phyloP scores from a whole-genome alignment of 75 land plant genomes.

The Selaginella tamariscina region DNA sequence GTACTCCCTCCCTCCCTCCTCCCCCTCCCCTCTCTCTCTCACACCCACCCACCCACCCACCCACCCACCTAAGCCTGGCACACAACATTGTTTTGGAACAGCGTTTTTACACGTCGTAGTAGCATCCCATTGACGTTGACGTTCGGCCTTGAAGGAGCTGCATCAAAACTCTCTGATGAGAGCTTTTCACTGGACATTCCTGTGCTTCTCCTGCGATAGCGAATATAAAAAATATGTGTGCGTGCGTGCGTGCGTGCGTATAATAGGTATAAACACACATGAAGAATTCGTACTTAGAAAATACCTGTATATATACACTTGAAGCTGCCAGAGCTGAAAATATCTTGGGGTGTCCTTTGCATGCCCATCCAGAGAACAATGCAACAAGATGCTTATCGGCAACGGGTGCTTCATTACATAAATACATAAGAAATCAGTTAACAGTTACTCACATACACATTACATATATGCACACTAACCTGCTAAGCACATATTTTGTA shows the following conservation, averaged over 20 bases:
- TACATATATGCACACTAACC: slow-evolving; percentile 24
- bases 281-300: too few species aligned
- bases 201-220: not conserved
- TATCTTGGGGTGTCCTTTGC: slow-evolving; percentile 29
- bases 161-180: not conserved
- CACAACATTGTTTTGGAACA: not conserved
- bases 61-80: not conserved
- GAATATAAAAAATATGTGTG: too few species aligned
- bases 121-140: not conserved
- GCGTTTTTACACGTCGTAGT: not conserved
- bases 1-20: too few species aligned
- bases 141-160: not conserved
- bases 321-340: slow-evolving; percentile 18
- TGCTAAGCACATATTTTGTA: slow-evolving; percentile 66
- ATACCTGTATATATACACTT: slow-evolving; percentile 21
- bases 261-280: too few species aligned
- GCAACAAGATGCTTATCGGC: slow-evolving; percentile 31
- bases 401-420: slow-evolving; percentile 23
- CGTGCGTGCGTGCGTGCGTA: too few species aligned
- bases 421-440: not conserved
- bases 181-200: not conserved
- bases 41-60: too few species aligned
- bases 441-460: not conserved
- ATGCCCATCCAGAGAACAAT: slow-evolving; percentile 58
- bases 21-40: too few species aligned